Percentiles rank a stretch among this genome's conserved stretches.
These are phyloP conservation scores for Dictyostelium purpureum DNA, from an alignment of 78 protist species.

Conservation along the genomic window DNA sequence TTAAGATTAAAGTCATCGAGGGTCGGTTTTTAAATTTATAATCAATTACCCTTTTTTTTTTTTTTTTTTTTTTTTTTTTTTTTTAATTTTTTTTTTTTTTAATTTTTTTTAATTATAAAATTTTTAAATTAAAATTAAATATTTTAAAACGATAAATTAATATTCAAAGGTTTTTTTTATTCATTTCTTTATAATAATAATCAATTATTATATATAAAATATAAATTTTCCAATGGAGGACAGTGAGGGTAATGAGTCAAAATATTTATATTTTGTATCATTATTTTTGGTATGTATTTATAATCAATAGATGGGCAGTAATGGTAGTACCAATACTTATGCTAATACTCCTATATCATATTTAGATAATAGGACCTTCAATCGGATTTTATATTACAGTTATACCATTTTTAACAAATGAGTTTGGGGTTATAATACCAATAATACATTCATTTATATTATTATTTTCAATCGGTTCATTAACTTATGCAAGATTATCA, in stretches of 20 bases:
- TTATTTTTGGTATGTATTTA: not conserved
- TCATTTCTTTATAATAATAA: too few species aligned
- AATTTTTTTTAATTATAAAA: too few species aligned
- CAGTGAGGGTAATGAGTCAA: not conserved
- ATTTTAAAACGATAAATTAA: too few species aligned
- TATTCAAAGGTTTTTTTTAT: too few species aligned
- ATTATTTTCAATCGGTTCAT: not conserved
- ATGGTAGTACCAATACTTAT: not conserved
- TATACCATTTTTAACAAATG: not conserved
- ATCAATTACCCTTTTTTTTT: too few species aligned
- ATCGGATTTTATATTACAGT: not conserved
- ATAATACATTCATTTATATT: not conserved
- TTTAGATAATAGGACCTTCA: slow-evolving; percentile 29
- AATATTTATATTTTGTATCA: slow-evolving; percentile 15
- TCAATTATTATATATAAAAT: not conserved
- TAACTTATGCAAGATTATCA: slow-evolving; percentile 12
- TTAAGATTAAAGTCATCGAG: too few species aligned
- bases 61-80: too few species aligned
- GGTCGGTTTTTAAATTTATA: too few species aligned
- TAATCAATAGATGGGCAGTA: not conserved
- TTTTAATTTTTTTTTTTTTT: too few species aligned
- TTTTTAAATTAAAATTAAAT: too few species aligned
- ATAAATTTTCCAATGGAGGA: not conserved
- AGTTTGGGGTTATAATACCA: not conserved
- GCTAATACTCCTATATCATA: not conserved